These are phyloP conservation scores for Rhizopus delemar DNA, from an alignment of 371 early-diverging fungal species.

Conservation along the genomic window DNA sequence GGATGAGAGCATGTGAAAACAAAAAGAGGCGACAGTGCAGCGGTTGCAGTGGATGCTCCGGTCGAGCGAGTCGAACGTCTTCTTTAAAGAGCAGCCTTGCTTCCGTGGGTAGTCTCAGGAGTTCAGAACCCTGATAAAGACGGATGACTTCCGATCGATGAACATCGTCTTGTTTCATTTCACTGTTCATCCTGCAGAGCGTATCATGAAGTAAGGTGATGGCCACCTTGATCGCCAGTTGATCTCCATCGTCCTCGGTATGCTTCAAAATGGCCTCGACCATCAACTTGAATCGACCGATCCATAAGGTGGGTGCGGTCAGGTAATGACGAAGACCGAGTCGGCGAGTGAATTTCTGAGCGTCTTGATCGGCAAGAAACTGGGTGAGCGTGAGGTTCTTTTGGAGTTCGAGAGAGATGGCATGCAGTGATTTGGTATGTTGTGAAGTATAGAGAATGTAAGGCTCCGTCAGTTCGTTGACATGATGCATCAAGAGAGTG, in stretches of 20 bases:
- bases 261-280: conserved; percentile 35
- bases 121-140: conserved; percentile 1
- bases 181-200: conserved; percentile 33
- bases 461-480: conserved; percentile 21
- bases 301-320: conserved; percentile 37
- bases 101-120: conserved; percentile 17
- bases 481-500: conserved; percentile 20
- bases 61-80: conserved; percentile 24
- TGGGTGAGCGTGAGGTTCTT: conserved; percentile 24
- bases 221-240: conserved; percentile 25
- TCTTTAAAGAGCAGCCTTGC: conserved; percentile 30
- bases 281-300: conserved; percentile 35
- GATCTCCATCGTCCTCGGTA: conserved; percentile 33
- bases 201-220: conserved; percentile 31
- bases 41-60: conserved; percentile 28
- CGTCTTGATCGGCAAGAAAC: conserved; percentile 28
- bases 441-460: conserved; percentile 25
- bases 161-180: not conserved
- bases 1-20: conserved; percentile 38
- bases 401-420: conserved; percentile 22
- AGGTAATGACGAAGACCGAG: conserved; percentile 39
- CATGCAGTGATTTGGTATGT: conserved; percentile 19
- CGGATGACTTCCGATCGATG: too few species aligned
- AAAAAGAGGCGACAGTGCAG: conserved; percentile 33
- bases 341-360: conserved; percentile 24